Evolutionary conservation across 805 yeast genomes (phyloP).

Genomic region (Wickerhamiella vanderwaltii): DNA sequence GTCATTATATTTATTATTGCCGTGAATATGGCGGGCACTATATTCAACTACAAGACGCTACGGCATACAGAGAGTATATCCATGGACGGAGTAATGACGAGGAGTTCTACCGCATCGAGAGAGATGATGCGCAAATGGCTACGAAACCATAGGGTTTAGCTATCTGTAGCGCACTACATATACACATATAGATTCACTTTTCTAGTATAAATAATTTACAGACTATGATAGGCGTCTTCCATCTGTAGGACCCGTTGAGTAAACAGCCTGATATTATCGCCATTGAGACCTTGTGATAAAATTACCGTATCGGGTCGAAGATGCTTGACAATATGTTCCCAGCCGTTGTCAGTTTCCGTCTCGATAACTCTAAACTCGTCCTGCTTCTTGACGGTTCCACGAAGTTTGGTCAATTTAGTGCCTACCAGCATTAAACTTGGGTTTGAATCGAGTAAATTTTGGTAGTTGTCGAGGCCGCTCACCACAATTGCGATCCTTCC

Average conservation of each 20-base stretch:
- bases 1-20: conserved; percentile 36
- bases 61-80: conserved; percentile 26
- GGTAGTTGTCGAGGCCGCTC: conserved; percentile 15
- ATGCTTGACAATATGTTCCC: conserved; percentile 46
- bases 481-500: conserved; percentile 12
- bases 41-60: conserved; percentile 44
- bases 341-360: conserved; percentile 38
- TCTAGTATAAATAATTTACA: not conserved
- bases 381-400: conserved; percentile 5
- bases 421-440: conserved; percentile 13
- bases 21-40: conserved; percentile 36
- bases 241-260: conserved; percentile 15
- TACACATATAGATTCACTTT: too few relatives aligned
- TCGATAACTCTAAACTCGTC: conserved; percentile 30
- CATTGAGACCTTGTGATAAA: conserved; percentile 15
- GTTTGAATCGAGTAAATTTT: conserved; percentile 27
- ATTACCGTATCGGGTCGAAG: conserved; percentile 29
- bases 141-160: not conserved
- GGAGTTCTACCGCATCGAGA: conserved; percentile 2
- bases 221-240: conserved; percentile 6
- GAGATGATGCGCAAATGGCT: conserved; percentile 16
- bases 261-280: conserved; percentile 13
- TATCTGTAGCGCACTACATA: too few relatives aligned
- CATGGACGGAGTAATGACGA: conserved; percentile 10
- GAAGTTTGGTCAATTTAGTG: conserved; percentile 19